Conservation (phyloP, 1,284 basidiomycete genomes). For the Schizophyllum commune region DNA sequence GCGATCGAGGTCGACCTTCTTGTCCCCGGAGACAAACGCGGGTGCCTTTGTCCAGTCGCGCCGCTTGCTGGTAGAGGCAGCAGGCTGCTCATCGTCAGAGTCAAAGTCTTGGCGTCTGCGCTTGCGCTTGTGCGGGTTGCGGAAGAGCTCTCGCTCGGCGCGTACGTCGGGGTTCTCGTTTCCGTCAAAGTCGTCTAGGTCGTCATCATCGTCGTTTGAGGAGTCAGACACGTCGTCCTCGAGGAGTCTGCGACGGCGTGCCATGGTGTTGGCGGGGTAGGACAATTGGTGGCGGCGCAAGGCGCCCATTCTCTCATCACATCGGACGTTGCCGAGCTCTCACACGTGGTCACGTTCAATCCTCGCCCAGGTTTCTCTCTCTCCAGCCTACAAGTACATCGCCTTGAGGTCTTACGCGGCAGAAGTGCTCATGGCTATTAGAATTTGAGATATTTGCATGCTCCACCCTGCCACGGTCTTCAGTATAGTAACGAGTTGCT, state of each 20-base stretch:
- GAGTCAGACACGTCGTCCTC: slow-evolving; percentile 70
- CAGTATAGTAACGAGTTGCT: too few relatives aligned
- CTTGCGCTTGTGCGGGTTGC: slow-evolving; percentile 71
- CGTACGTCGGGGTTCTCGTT: slow-evolving; percentile 63
- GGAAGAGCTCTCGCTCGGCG: slow-evolving; percentile 74
- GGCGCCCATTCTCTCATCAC: not conserved
- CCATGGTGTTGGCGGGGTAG: slow-evolving; percentile 41
- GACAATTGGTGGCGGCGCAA: not conserved
- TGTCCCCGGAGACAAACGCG: slow-evolving; percentile 58
- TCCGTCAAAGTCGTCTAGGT: slow-evolving; percentile 33
- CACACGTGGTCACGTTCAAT: too few relatives aligned
- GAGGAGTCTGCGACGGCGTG: slow-evolving; percentile 70
- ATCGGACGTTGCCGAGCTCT: too few relatives aligned
- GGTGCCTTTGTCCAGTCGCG: slow-evolving; percentile 75
- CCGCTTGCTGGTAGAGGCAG: slow-evolving; percentile 26
- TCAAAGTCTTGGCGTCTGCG: slow-evolving; percentile 68
- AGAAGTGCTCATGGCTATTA: too few relatives aligned
- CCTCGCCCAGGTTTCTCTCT: too few relatives aligned
- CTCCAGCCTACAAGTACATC: too few relatives aligned
- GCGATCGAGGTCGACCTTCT: slow-evolving; percentile 41
- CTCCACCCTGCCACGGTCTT: too few relatives aligned
- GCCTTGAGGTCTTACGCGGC: too few relatives aligned
- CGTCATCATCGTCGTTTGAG: slow-evolving; percentile 46
- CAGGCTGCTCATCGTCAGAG: slow-evolving; percentile 33
- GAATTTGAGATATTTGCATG: too few relatives aligned